phyloP scores from a whole-genome alignment of 441 rosid species.

The Adansonia grandidieri region DNA sequence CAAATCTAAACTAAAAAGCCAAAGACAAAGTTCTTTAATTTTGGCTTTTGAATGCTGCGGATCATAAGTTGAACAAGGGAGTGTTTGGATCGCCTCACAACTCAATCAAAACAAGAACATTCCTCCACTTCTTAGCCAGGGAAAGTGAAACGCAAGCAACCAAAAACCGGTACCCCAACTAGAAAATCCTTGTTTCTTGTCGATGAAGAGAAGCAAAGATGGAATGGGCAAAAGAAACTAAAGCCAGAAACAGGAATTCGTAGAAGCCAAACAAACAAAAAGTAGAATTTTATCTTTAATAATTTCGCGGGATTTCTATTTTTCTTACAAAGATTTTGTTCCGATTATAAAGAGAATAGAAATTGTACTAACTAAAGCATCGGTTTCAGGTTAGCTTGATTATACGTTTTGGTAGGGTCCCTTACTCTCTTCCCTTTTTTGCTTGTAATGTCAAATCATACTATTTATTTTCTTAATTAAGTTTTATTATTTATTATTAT shows the following conservation, averaged over 20 bases:
- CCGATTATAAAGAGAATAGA: neutral
- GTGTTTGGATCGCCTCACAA: slow-evolving; percentile 40
- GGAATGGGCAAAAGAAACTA: neutral
- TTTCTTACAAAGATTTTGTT: neutral
- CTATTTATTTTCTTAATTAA: too few species aligned
- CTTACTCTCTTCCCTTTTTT: neutral
- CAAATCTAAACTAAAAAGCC: neutral
- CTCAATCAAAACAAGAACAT: slow-evolving; percentile 35
- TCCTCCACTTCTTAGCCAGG: slow-evolving; percentile 26
- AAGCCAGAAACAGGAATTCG: slow-evolving; percentile 19
- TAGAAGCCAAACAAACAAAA: neutral
- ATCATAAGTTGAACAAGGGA: slow-evolving; percentile 36
- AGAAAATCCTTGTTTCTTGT: neutral
- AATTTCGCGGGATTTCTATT: neutral
- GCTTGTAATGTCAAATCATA: too few species aligned
- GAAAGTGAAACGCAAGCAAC: slow-evolving; percentile 36
- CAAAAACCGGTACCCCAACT: neutral
- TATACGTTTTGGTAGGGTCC: slow-evolving; percentile 2
- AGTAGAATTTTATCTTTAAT: neutral
- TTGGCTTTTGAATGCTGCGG: slow-evolving; percentile 3
- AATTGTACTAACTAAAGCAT: neutral
- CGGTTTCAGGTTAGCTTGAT: neutral
- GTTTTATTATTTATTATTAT: too few species aligned
- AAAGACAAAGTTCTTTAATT: neutral
- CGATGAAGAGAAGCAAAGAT: neutral